Evolutionary conservation across 257 asterid genomes (phyloP), one percentile per base, ranked within the genome.

Genomic region (Solanum dulcamara): DNA sequence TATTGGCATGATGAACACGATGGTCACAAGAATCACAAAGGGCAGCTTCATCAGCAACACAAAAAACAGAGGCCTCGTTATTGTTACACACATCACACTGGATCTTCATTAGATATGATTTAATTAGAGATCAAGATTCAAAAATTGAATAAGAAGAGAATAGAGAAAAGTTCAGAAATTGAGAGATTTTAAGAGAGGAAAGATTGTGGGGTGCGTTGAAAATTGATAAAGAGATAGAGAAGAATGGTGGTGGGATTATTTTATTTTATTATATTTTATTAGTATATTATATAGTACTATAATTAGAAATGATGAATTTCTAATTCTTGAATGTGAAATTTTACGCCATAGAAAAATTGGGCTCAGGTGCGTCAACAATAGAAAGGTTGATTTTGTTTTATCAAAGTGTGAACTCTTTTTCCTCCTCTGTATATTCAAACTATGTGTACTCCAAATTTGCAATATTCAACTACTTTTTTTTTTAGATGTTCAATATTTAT

Each of bases 1-100:
- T 96, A 88, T 96, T 95, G 83, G 98, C 99, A 85, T 94, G 96
- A 94, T 96, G 99, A 90, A 96, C 98, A 44, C 94, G 92, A 92
- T 91, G 95, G 94, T 96, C 98, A 87, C 99, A 96, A 87, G 95
- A 87, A 86, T 91, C 72, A 93, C 99, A 96, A 38, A 96, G 93
- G 77, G 96, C 90, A 74, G 99, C 98, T 82, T 96, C 98, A 86
- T 96, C 99, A 70, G 99, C 98, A 30, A 83, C 84, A 88, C 99
- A 96, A 89, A 87, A 94, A 2, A 92, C 88, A 0, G 93, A 81
- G 10, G 98, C 97, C 86, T 91, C 96, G 7, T 89, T 93, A 74
- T 92, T 92, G 51, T 88, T 91, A 80, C 99, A 96, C 0, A 95
- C 98, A 81, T 95, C 99, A 51, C 99, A 96, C 85, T 91, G 94